These are phyloP conservation scores for Suhomyces chickasaworum DNA, from an alignment of 1,139 yeast species.

Conservation along the genomic window DNA sequence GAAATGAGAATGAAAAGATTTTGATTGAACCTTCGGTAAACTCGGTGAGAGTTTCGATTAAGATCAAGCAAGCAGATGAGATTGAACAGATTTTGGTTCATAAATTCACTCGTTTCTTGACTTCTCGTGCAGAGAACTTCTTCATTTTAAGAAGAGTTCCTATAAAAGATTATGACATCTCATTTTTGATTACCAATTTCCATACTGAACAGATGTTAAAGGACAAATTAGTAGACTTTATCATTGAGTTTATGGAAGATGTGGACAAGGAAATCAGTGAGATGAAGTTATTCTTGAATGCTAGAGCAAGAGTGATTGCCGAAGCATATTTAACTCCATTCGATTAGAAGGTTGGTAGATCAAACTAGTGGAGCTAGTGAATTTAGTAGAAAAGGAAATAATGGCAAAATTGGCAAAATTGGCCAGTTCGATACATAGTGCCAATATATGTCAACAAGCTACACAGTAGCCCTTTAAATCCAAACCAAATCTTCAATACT, in stretches of 20 bases:
- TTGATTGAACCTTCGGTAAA: slow-evolving; percentile 93
- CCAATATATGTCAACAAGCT: slow-evolving; percentile 2
- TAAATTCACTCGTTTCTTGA: slow-evolving; percentile 88
- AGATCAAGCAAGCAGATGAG: slow-evolving; percentile 96
- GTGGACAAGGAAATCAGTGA: slow-evolving; percentile 98
- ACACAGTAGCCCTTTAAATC: neutral
- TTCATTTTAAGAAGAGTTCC: slow-evolving; percentile 91
- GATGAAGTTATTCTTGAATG: slow-evolving; percentile 94
- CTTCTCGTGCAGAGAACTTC: slow-evolving; percentile 94
- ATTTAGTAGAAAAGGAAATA: slow-evolving; percentile 1
- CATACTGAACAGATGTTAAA: slow-evolving; percentile 97
- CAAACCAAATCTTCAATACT: neutral
- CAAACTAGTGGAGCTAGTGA: slow-evolving; percentile 2
- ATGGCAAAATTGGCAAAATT: too few relatives aligned
- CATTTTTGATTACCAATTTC: slow-evolving; percentile 88
- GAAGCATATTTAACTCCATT: slow-evolving; percentile 86
- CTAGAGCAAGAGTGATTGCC: slow-evolving; percentile 97
- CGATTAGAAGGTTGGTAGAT: slow-evolving; percentile 37
- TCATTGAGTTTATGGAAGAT: slow-evolving; percentile 98
- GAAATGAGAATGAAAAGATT: slow-evolving; percentile 92
- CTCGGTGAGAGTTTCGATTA: slow-evolving; percentile 83
- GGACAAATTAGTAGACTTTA: slow-evolving; percentile 92
- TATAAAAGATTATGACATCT: slow-evolving; percentile 86
- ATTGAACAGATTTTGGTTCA: slow-evolving; percentile 93
- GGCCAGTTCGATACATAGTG: slow-evolving; percentile 6